A percentile compares a stretch with the other conserved stretches of the same genome.
phyloP scores from a whole-genome alignment of 768 basidiomycete genomes.

The Leucogyrophana mollusca region DNA sequence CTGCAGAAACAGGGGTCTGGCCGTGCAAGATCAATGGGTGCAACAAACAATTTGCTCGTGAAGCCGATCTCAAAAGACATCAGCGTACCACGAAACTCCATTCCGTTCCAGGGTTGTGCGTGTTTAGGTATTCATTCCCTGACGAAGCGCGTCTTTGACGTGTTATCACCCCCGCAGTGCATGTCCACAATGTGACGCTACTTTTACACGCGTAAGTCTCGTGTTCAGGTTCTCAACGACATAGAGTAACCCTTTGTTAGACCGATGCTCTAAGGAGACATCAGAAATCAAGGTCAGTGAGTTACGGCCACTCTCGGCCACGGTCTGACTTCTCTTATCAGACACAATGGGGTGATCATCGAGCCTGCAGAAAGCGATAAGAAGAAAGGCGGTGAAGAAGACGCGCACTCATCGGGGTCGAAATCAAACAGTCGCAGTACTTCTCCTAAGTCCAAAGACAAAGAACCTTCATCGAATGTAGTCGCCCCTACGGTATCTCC shows the following conservation, averaged over 20 bases:
- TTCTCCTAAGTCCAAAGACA: constrained; percentile 46
- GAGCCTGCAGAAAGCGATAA: constrained; percentile 40
- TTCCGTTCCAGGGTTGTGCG: constrained; percentile 71
- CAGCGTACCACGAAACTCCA: constrained; percentile 79
- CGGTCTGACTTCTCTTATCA: constrained; percentile 7
- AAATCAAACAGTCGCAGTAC: constrained; percentile 50
- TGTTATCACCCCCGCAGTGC: constrained; percentile 38
- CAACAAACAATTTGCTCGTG: constrained; percentile 78
- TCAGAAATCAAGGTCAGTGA: constrained; percentile 69
- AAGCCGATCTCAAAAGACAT: constrained; percentile 80
- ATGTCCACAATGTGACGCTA: constrained; percentile 79
- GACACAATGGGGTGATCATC: constrained; percentile 69
- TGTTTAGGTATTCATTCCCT: constrained; percentile 15
- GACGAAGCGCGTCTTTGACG: neutral
- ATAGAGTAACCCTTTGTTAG: constrained; percentile 34
- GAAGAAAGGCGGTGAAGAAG: constrained; percentile 18
- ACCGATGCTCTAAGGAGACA: constrained; percentile 81
- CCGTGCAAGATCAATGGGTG: constrained; percentile 82
- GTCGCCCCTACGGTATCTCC: constrained; percentile 31
- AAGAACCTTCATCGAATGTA: constrained; percentile 20
- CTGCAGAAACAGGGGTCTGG: constrained; percentile 56
- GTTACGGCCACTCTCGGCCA: constrained; percentile 2
- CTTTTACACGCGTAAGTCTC: constrained; percentile 69
- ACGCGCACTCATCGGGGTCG: constrained; percentile 37
- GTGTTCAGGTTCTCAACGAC: constrained; percentile 6